phyloP scores from a whole-genome alignment of 768 basidiomycete genomes.

The Leucocoprinus sp. region DNA sequence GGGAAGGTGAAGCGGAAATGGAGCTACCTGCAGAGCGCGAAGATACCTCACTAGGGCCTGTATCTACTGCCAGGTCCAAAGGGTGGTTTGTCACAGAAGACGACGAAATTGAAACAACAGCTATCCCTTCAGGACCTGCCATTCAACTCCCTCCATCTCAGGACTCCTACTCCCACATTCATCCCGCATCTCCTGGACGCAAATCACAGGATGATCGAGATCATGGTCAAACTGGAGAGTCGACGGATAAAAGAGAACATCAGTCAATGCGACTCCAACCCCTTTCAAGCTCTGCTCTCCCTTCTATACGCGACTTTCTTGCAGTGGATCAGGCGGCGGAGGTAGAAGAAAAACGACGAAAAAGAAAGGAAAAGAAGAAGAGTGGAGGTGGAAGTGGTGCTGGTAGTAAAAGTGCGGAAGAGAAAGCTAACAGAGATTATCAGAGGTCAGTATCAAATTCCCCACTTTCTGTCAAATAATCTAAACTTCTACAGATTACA shows the following conservation, averaged over 20 bases:
- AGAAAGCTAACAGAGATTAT: conserved; percentile 48
- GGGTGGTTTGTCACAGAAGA: conserved; percentile 14
- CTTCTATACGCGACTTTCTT: conserved; percentile 77
- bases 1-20: conserved; percentile 10
- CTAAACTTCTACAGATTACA: conserved; percentile 24
- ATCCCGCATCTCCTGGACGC: conserved; percentile 11
- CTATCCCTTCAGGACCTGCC: background rate
- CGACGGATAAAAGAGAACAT: conserved; percentile 31
- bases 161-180: background rate
- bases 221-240: conserved; percentile 27
- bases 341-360: conserved; percentile 57
- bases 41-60: background rate
- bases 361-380: conserved; percentile 72
- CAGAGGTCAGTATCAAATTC: conserved; percentile 33
- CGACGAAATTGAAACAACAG: background rate
- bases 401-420: conserved; percentile 32
- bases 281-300: conserved; percentile 70
- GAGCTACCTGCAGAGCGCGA: background rate
- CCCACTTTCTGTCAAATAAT: background rate
- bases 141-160: background rate
- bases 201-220: conserved; percentile 3
- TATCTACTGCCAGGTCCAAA: background rate
- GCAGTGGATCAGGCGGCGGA: conserved; percentile 66
- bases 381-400: conserved; percentile 24
- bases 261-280: conserved; percentile 53